Evolutionary conservation across 1,284 basidiomycete species (phyloP), one percentile per base, ranked within the genome.

Genomic region (Cryptococcus depauperatus): DNA sequence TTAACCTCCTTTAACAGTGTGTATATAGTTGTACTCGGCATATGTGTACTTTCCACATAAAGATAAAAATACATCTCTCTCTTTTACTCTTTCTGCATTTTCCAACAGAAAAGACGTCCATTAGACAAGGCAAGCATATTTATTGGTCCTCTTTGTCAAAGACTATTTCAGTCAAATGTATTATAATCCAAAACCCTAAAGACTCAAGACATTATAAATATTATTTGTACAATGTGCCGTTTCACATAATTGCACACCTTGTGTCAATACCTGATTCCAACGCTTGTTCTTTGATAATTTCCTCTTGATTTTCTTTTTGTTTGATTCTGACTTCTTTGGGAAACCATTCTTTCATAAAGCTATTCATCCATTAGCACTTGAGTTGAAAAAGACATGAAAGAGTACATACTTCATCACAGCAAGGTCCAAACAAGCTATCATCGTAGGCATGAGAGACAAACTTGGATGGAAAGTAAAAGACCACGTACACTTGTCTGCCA

Each of bases 271-370:
- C 80, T 28, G 86, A 65, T 56, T 83, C 83, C 48, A 76, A 69
- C 19, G 85, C 61, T 56, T 86, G 77, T 66, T 93, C 89, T 43
- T 77, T 70, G 0, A 78, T 76, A 0, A 83, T 80, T 61, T 95
- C 91, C 35, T 72, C 74, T 62, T 87, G 82, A 64, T 92, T 92
- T 58, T 81, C 77, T 50, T 76, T 77, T 37, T 82, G 73, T 68
- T 96, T 95, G 58, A 77, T 77, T 54, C 76, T 78, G 14, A 89
- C 77, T 66, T 96, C 92, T 8, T 79, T 66, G 0, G 92, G 90
- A 69, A 97, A 96, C 89, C 90, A 96, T 50, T 85, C 82, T 52
- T 84, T 78, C 80, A 96, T 86, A 58, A 90, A 92, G 55, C 62
- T 66, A 33, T n/a, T 27, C n/a, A 13, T 18, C 16, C 29, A n/a